Evolutionary conservation across 2,329 filamentous ascomycete species (phyloP).

Genomic region (Pseudocercospora fuligena): DNA sequence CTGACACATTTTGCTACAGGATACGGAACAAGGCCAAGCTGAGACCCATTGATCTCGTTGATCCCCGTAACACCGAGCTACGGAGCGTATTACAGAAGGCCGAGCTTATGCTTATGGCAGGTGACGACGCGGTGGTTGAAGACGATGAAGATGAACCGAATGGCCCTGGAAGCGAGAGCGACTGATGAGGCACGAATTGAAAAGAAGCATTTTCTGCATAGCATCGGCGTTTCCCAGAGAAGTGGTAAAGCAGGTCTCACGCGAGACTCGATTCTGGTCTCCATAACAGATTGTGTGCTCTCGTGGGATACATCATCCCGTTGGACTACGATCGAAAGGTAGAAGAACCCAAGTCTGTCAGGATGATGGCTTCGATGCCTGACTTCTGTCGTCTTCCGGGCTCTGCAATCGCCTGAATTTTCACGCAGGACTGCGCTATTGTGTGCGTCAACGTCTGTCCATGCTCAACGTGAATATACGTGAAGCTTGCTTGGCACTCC

Average conservation of each 20-base stretch:
- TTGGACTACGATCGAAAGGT: neutral
- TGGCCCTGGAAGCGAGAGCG: conserved; percentile 55
- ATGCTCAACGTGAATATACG: neutral
- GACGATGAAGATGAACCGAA: conserved; percentile 49
- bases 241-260: conserved; percentile 4
- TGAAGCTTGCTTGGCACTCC: neutral
- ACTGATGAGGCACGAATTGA: conserved; percentile 37
- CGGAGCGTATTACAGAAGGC: conserved; percentile 69
- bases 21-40: conserved; percentile 74
- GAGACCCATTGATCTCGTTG: conserved; percentile 72
- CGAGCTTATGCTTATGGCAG: conserved; percentile 64
- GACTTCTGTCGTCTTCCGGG: neutral
- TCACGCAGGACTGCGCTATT: neutral
- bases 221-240: conserved; percentile 4
- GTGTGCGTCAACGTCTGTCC: no score
- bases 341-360: neutral
- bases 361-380: neutral
- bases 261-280: neutral
- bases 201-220: conserved; percentile 13
- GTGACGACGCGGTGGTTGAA: conserved; percentile 55
- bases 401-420: neutral
- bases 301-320: neutral
- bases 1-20: conserved; percentile 35
- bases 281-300: neutral
- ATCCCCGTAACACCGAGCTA: conserved; percentile 69